phyloP scores from a whole-genome alignment of 2,329 filamentous ascomycete genomes.

The Phyllachora maydis region DNA sequence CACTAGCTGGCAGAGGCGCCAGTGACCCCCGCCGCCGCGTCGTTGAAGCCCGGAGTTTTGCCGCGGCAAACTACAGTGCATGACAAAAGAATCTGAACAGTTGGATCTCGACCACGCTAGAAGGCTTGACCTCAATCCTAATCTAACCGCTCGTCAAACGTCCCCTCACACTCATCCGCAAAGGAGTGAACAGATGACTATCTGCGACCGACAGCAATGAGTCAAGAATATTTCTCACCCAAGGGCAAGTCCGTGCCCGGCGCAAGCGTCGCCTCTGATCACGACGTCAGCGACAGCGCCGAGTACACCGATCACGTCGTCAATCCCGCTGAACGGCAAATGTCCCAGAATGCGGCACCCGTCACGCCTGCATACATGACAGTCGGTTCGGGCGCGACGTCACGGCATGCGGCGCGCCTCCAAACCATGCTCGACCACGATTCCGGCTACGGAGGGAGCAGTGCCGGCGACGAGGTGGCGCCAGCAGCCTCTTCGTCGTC shows the following conservation, averaged over 20 bases:
- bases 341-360: no score
- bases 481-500: constrained; percentile 16
- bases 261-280: constrained; percentile 8
- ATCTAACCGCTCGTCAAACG: no score
- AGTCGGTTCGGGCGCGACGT: constrained; percentile 63
- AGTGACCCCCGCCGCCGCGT: no score
- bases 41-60: no score
- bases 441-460: constrained; percentile 81
- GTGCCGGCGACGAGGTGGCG: constrained; percentile 39
- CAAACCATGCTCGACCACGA: constrained; percentile 70
- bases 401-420: constrained; percentile 61
- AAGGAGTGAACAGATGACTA: constrained; percentile 1
- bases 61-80: no score
- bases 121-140: no score
- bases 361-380: constrained; percentile 46
- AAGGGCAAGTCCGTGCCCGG: constrained; percentile 27
- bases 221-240: constrained; percentile 33
- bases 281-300: constrained; percentile 7
- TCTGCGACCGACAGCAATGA: constrained; percentile 19
- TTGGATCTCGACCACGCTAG: no score
- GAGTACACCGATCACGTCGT: no score
- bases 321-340: no score
- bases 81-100: no score
- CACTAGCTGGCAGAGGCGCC: no score
- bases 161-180: no score